Conservation (phyloP, 2,329 filamentous ascomycete genomes). For the Elsinoe batatas region DNA sequence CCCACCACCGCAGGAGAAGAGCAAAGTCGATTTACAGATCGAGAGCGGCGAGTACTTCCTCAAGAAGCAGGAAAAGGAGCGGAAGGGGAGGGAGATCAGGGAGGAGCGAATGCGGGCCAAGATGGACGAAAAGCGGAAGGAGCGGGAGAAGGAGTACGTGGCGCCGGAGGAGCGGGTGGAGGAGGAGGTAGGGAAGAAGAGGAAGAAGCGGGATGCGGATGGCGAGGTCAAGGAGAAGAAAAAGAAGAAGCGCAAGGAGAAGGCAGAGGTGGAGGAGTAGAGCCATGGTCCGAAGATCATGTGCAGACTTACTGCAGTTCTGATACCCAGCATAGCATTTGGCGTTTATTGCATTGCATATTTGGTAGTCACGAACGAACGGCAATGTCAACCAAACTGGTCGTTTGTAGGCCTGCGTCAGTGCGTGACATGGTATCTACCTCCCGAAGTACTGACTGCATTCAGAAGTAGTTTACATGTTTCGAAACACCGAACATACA, state of each 20-base stretch:
- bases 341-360: not conserved
- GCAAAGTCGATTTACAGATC: constrained; percentile 96
- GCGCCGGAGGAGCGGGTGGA: constrained; percentile 67
- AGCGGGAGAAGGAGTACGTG: constrained; percentile 76
- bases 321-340: constrained; percentile 2
- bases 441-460: too few relatives aligned
- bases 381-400: not conserved
- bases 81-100: constrained; percentile 66
- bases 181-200: constrained; percentile 40
- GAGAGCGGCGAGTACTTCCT: constrained; percentile 97
- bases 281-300: not conserved
- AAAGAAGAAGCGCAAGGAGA: constrained; percentile 29
- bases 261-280: constrained; percentile 23
- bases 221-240: constrained; percentile 34
- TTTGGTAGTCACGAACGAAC: not conserved
- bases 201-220: constrained; percentile 36
- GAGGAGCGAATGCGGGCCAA: constrained; percentile 77
- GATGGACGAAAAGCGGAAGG: constrained; percentile 78
- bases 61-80: constrained; percentile 82
- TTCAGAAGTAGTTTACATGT: too few relatives aligned
- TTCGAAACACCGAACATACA: too few relatives aligned
- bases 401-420: not conserved
- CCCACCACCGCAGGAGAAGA: constrained; percentile 94
- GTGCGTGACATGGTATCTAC: too few relatives aligned
- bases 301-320: not conserved